phyloP scores from a whole-genome alignment of 2,329 filamentous ascomycete species.

The Colletotrichum sp. region DNA sequence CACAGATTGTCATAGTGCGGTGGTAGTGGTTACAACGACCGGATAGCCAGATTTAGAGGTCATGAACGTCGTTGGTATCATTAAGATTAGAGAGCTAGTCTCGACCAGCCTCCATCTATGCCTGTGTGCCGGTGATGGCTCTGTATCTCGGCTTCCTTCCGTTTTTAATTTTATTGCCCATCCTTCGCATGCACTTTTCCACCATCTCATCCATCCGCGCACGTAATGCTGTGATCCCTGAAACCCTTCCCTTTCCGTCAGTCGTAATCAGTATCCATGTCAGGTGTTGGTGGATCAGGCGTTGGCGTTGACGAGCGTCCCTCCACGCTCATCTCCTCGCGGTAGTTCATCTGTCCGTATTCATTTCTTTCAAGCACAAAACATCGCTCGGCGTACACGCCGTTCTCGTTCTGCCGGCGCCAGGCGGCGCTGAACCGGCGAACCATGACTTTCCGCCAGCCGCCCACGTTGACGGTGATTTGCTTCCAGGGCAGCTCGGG shows the following conservation, averaged over 20 bases:
- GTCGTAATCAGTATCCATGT: constrained; percentile 3
- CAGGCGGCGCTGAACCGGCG: constrained; percentile 45
- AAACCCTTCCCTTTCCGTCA: background rate
- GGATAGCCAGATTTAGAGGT: background rate
- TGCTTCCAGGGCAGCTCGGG: constrained; percentile 36
- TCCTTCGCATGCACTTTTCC: background rate
- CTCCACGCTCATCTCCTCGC: constrained; percentile 19
- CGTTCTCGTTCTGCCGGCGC: constrained; percentile 42
- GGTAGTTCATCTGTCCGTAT: constrained; percentile 10
- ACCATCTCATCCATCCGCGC: background rate
- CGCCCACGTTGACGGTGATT: constrained; percentile 52
- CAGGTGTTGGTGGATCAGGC: constrained; percentile 13
- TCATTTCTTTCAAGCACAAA: constrained; percentile 42
- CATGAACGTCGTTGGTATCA: constrained; percentile 13
- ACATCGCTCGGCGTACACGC: constrained; percentile 52
- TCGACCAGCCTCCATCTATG: background rate
- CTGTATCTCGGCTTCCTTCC: background rate
- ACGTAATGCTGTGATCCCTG: background rate
- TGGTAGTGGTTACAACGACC: background rate
- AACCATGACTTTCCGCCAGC: constrained; percentile 50
- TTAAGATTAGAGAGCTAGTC: constrained; percentile 1
- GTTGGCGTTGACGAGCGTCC: constrained; percentile 21
- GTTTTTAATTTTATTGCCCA: background rate
- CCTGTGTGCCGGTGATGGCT: background rate
- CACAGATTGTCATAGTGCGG: background rate